These are phyloP conservation scores for Arxiozyma slooffiae DNA, from an alignment of 1,139 yeast genomes.

Conservation along the genomic window DNA sequence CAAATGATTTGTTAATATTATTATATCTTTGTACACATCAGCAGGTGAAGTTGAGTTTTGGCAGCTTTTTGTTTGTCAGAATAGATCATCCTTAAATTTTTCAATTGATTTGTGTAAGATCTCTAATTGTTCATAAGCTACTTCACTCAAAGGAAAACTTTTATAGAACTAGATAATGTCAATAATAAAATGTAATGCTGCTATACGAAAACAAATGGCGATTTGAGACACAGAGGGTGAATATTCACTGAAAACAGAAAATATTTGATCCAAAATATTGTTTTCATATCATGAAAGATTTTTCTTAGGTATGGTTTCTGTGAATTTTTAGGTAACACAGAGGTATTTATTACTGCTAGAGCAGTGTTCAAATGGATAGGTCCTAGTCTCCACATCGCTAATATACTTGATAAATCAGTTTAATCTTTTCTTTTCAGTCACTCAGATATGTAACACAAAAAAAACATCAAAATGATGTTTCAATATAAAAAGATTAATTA, in stretches of 20 bases:
- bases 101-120: constrained; percentile 13
- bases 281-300: constrained; percentile 47
- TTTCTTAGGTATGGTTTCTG: constrained; percentile 66
- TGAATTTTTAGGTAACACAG: constrained; percentile 90
- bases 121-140: constrained; percentile 10
- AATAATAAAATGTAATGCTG: constrained; percentile 46
- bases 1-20: no score
- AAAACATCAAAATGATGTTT: constrained; percentile 44
- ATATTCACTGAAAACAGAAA: constrained; percentile 88
- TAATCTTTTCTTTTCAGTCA: constrained; percentile 36
- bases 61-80: constrained; percentile 16
- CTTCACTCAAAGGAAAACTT: constrained; percentile 43
- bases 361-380: constrained; percentile 52
- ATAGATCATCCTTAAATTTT: constrained; percentile 15
- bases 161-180: constrained; percentile 36
- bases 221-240: constrained; percentile 74
- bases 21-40: no score
- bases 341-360: constrained; percentile 74
- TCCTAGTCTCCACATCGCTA: constrained; percentile 72
- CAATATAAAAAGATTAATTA: constrained; percentile 37
- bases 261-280: constrained; percentile 43
- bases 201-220: constrained; percentile 63
- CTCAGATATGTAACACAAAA: constrained; percentile 51
- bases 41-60: no score
- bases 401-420: constrained; percentile 40